Evolutionary conservation across 805 yeast species (phyloP).

Genomic region (Kregervanrija delftensis): DNA sequence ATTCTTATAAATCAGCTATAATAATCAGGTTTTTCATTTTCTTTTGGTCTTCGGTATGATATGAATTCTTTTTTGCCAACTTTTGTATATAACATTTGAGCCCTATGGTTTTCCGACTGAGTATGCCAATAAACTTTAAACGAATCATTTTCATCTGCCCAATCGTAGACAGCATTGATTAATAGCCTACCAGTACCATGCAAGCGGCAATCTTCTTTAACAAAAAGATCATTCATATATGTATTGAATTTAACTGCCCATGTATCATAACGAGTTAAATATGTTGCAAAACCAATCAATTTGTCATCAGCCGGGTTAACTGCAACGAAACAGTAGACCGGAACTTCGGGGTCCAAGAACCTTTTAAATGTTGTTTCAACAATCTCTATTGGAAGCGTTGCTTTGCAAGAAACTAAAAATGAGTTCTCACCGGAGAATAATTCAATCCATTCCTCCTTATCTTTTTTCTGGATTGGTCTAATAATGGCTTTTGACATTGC

Average conservation of each 20-base stretch:
- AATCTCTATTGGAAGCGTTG: constrained; percentile 30
- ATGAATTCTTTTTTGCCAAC: constrained; percentile 31
- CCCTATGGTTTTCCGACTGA: constrained; percentile 46
- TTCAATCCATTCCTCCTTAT: constrained; percentile 37
- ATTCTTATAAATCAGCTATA: no score
- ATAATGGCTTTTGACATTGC: no score
- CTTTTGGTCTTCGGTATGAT: no score
- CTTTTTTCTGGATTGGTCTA: constrained; percentile 16
- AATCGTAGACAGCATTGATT: constrained; percentile 41
- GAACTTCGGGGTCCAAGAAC: constrained; percentile 37
- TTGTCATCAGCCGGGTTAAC: constrained; percentile 28
- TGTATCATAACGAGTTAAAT: constrained; percentile 41
- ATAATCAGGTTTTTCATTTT: no score
- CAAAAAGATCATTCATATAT: constrained; percentile 48
- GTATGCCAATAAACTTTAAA: constrained; percentile 48
- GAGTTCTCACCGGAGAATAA: constrained; percentile 30
- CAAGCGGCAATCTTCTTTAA: constrained; percentile 31
- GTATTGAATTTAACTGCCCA: constrained; percentile 42
- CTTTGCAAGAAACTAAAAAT: constrained; percentile 39
- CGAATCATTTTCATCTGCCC: constrained; percentile 37
- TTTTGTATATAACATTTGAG: constrained; percentile 48
- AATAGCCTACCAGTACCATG: constrained; percentile 44
- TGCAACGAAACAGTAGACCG: constrained; percentile 45
- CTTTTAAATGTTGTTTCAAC: constrained; percentile 38
- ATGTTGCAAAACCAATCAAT: constrained; percentile 44